Evolutionary conservation across 345 rosid genomes (phyloP).

Genomic region (Theobroma cacao): DNA sequence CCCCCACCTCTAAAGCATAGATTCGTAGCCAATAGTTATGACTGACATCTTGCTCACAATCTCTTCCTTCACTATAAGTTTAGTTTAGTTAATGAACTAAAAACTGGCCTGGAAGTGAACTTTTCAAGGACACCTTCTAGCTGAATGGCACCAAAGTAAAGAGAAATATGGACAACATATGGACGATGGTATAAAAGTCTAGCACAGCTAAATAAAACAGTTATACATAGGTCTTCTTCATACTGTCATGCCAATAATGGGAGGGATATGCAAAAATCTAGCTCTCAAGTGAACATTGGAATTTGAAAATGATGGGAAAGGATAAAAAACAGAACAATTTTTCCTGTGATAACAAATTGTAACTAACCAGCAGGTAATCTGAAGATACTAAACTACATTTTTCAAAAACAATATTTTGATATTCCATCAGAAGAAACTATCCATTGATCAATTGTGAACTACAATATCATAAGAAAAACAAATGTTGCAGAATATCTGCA

Average conservation of each 20-base stretch:
- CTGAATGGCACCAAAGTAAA: not conserved
- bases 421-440: not conserved
- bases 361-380: not conserved
- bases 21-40: not conserved
- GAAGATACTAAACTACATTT: not conserved
- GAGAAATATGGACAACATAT: not conserved
- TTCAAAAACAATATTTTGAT: not conserved
- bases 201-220: not conserved
- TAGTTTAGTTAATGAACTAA: not conserved
- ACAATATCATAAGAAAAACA: not conserved
- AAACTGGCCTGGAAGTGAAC: not conserved
- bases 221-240: not conserved
- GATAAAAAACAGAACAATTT: not conserved
- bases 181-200: not conserved
- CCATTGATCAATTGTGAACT: not conserved
- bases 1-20: not conserved
- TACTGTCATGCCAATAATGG: not conserved
- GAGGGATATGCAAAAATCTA: not conserved
- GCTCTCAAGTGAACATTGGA: not conserved
- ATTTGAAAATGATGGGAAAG: not conserved
- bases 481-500: not conserved
- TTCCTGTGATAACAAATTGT: not conserved
- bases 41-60: not conserved
- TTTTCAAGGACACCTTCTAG: not conserved
- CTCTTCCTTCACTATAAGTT: not conserved